Evolutionary conservation across 139 green algal species (phyloP), one percentile per base, ranked within the genome.

Genomic region (Asterochloris sp.): DNA sequence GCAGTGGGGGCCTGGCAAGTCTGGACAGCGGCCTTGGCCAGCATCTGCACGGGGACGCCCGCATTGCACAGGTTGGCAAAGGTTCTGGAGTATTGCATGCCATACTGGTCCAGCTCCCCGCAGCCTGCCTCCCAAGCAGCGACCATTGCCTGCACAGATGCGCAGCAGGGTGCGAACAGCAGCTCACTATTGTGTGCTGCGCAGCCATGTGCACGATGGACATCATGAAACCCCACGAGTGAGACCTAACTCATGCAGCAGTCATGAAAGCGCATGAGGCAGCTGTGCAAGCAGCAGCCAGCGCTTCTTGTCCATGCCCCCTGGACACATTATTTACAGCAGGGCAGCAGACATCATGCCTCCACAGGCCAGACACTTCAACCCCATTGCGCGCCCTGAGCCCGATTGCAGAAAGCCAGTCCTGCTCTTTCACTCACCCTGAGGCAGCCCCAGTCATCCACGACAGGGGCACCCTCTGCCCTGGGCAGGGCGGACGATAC

Each of bases 381-480:
- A 54, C 38, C 38, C 38, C 38, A 54, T 54, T 6, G 38, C 6
- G 38, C 6, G 38, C 38, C 38, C 4, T 54, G 38, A 54, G 38
- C 38, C 38, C 38, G 6, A 10, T 6, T 10, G 4, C 38, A 2
- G 6, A 54, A 54, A 54, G 38, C 38, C 2, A 54, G 38, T 10
- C 38, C 38, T 54, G 38, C 38, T 54, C 38, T 2, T 54, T 6
- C 2, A 11, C 87, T 64, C 69, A 90, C 87, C 60, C 92, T 87
- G 79, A 98, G 90, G 89, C 95, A 98, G 61, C 91, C 91, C 96
- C 96, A 98, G 83, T 96, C 90, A 75, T 96, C 91, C 69, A 98
- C 94, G 29, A 98, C 81, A 4, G 91, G 77, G 4, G 61, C 11
- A 27, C 84, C 84, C 12, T 62, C 60, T 12, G 54, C 23, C 17